A percentile compares a stretch with the other conserved stretches of the same genome.
Evolutionary conservation across 495 filamentous ascomycete genomes (phyloP).

Genomic region (Lophium mytilinum): DNA sequence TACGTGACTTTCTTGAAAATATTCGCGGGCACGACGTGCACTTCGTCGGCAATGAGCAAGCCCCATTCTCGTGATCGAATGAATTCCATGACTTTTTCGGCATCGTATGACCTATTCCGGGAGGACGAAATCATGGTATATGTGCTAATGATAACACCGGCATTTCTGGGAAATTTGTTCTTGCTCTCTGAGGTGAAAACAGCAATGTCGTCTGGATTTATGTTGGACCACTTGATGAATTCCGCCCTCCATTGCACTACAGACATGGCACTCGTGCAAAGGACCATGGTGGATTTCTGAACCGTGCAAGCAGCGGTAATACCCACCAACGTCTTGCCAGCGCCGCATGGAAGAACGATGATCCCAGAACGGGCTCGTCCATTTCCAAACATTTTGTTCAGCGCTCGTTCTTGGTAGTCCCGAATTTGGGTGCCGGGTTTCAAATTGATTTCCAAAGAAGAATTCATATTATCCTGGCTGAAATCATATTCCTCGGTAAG

Average conservation of each 20-base stretch:
- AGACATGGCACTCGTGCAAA: constrained; percentile 96
- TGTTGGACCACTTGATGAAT: constrained; percentile 97
- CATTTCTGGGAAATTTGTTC: constrained; percentile 76
- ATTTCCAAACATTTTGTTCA: constrained; percentile 99
- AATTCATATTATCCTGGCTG: constrained; percentile 82
- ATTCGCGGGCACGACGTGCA: constrained; percentile 93
- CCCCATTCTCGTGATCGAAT: constrained; percentile 90
- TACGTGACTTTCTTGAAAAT: constrained; percentile 94
- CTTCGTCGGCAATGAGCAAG: constrained; percentile 94
- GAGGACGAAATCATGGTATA: constrained; percentile 97
- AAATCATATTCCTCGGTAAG: constrained; percentile 97
- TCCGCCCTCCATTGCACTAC: constrained; percentile 95
- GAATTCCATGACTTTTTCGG: constrained; percentile 97
- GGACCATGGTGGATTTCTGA: constrained; percentile 88
- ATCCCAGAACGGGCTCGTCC: constrained; percentile 94
- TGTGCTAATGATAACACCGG: constrained; percentile 92
- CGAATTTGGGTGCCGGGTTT: constrained; percentile 77
- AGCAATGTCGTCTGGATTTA: constrained; percentile 85
- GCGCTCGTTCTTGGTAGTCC: constrained; percentile 89
- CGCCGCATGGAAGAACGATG: constrained; percentile 93
- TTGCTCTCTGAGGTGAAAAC: constrained; percentile 95
- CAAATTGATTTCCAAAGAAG: constrained; percentile 86
- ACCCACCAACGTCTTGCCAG: constrained; percentile 93
- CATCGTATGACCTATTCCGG: constrained; percentile 77
- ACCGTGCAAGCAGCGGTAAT: constrained; percentile 97